These are phyloP conservation scores for Dentipellis sp. DNA, from an alignment of 768 basidiomycete species.

Conservation along the genomic window DNA sequence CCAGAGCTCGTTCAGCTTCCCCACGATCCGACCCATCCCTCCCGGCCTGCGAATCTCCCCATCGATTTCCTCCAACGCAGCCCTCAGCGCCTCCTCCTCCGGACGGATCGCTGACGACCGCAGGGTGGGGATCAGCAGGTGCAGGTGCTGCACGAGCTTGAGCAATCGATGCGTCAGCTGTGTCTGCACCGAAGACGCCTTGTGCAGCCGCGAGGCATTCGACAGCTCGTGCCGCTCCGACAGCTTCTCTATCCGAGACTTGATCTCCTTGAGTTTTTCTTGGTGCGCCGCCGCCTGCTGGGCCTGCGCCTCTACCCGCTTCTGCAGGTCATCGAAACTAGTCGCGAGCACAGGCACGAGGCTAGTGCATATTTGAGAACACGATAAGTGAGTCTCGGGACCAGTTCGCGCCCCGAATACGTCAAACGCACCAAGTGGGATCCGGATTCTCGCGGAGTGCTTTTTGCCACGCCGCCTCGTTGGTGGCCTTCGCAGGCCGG, in stretches of 20 bases:
- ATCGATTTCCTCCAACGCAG: slow-evolving; percentile 62
- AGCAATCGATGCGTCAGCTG: slow-evolving; percentile 67
- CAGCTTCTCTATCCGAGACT: slow-evolving; percentile 51
- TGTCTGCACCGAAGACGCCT: slow-evolving; percentile 52
- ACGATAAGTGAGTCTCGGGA: neutral
- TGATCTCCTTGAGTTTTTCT: slow-evolving; percentile 64
- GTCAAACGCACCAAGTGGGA: slow-evolving; percentile 50
- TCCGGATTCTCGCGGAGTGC: slow-evolving; percentile 78
- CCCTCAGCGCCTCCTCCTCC: slow-evolving; percentile 72
- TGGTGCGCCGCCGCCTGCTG: slow-evolving; percentile 57
- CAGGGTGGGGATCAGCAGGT: slow-evolving; percentile 69
- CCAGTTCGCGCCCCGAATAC: neutral
- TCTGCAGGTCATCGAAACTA: slow-evolving; percentile 75
- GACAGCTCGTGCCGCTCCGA: slow-evolving; percentile 54
- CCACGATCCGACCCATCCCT: slow-evolving; percentile 49
- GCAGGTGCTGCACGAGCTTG: slow-evolving; percentile 62
- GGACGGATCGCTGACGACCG: slow-evolving; percentile 67
- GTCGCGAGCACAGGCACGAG: slow-evolving; percentile 73
- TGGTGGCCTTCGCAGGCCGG: slow-evolving; percentile 61
- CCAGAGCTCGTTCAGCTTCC: slow-evolving; percentile 80
- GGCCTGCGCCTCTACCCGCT: slow-evolving; percentile 69
- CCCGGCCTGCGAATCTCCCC: slow-evolving; percentile 53
- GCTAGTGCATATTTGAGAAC: slow-evolving; percentile 26
- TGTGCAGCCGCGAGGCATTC: slow-evolving; percentile 58
- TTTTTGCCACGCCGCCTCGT: slow-evolving; percentile 70